A percentile compares a stretch with the other conserved stretches of the same genome.
Evolutionary conservation across 2,329 filamentous ascomycete species (phyloP).

Genomic region (Plenodomus lindquistii): DNA sequence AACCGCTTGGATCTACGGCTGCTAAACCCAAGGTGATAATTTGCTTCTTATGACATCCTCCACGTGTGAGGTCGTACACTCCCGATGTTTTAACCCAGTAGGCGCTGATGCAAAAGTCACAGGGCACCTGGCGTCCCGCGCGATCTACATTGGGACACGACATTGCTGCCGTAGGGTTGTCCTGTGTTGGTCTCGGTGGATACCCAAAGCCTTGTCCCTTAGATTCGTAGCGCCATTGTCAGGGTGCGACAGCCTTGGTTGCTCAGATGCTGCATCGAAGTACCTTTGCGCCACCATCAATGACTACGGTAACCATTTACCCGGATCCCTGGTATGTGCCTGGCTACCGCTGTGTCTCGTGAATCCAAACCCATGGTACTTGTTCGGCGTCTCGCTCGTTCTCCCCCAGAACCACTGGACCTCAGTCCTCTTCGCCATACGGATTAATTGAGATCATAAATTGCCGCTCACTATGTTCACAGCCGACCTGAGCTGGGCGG

Average conservation of each 20-base stretch:
- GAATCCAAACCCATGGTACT: not conserved
- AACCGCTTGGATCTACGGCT: conserved; percentile 12
- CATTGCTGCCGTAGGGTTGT: not conserved
- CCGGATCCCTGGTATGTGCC: conserved; percentile 27
- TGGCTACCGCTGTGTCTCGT: conserved; percentile 9
- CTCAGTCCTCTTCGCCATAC: not conserved
- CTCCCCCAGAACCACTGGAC: conserved; percentile 1
- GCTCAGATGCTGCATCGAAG: conserved; percentile 23
- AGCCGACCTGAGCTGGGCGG: conserved; percentile 45
- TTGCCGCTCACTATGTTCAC: conserved; percentile 36
- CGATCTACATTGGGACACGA: conserved; percentile 18
- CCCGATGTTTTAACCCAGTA: conserved; percentile 6
- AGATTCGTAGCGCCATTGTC: conserved; percentile 37
- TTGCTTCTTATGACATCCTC: conserved; percentile 20
- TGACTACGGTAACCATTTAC: conserved; percentile 20
- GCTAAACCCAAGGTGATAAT: conserved; percentile 12
- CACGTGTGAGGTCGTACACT: conserved; percentile 34
- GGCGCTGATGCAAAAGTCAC: conserved; percentile 7
- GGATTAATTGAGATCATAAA: not conserved
- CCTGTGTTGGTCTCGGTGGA: not conserved
- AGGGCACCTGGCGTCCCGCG: conserved; percentile 9
- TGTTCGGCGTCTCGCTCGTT: conserved; percentile 1
- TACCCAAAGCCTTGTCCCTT: conserved; percentile 8
- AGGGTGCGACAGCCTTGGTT: conserved; percentile 27
- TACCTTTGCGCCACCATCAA: conserved; percentile 29